Conservation (phyloP, 1,284 basidiomycete genomes). For the Amylostereum areolatum region DNA sequence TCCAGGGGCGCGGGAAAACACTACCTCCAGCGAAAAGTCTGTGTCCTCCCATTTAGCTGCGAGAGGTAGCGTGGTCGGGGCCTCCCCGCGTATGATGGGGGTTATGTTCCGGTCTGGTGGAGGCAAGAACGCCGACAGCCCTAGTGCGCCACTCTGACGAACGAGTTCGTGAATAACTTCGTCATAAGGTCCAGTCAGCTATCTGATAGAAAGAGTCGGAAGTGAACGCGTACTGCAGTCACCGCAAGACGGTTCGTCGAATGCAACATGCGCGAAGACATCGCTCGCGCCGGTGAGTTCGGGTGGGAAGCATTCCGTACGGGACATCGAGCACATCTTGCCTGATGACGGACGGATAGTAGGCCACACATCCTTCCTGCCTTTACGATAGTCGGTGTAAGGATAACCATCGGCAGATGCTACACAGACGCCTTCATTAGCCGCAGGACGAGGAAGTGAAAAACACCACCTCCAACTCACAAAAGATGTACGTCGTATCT, state of each 20-base stretch:
- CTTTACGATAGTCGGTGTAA: constrained; percentile 16
- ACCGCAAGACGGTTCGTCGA: constrained; percentile 35
- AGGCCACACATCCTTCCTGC: constrained; percentile 8
- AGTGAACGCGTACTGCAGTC: constrained; percentile 37
- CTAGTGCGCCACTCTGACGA: constrained; percentile 33
- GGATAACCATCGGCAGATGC: constrained; percentile 24
- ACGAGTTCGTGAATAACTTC: constrained; percentile 40
- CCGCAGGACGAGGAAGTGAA: not conserved
- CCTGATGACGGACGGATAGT: constrained; percentile 6
- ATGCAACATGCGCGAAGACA: constrained; percentile 42
- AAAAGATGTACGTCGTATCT: constrained; percentile 13
- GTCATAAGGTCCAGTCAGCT: not conserved
- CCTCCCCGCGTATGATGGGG: constrained; percentile 9
- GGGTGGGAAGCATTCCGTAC: constrained; percentile 11
- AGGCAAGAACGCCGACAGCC: constrained; percentile 41
- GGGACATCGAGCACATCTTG: constrained; percentile 6
- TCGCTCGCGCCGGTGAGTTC: constrained; percentile 20
- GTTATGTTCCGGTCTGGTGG: constrained; percentile 13
- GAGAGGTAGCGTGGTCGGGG: constrained; percentile 34
- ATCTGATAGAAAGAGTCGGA: not conserved
- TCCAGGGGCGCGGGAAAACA: constrained; percentile 24
- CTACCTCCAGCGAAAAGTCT: constrained; percentile 33
- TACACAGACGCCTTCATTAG: constrained; percentile 1
- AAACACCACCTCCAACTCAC: constrained; percentile 8
- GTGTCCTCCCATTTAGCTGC: constrained; percentile 27